Evolutionary conservation across 2,329 filamentous ascomycete genomes (phyloP).

Genomic region (Cordyceps tenuipes): DNA sequence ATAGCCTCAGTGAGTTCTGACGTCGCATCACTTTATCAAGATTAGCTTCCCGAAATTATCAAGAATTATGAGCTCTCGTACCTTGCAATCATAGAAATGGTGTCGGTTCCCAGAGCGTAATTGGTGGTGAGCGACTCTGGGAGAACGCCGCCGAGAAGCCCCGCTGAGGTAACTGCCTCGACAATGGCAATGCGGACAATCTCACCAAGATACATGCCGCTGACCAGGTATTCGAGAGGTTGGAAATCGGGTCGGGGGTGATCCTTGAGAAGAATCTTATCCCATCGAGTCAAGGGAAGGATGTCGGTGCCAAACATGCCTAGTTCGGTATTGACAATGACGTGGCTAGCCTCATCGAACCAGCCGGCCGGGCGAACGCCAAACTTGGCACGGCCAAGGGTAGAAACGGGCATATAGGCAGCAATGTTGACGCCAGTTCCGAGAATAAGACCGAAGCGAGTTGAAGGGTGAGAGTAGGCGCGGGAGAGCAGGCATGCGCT

Average conservation of each 20-base stretch:
- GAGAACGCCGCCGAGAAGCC: constrained; percentile 47
- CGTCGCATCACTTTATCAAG: constrained; percentile 34
- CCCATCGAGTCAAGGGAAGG: constrained; percentile 55
- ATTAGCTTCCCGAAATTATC: constrained; percentile 16
- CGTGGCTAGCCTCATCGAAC: constrained; percentile 51
- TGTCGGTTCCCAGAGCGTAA: constrained; percentile 54
- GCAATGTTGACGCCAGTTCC: constrained; percentile 62
- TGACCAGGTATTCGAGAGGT: constrained; percentile 53
- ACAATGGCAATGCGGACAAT: constrained; percentile 49
- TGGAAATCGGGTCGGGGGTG: constrained; percentile 53
- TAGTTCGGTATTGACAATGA: constrained; percentile 60
- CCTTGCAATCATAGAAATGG: constrained; percentile 49
- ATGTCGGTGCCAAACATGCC: constrained; percentile 57
- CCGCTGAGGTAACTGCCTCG: constrained; percentile 48
- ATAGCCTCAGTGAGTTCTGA: constrained; percentile 35
- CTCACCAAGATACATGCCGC: constrained; percentile 60
- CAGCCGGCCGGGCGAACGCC: constrained; percentile 45
- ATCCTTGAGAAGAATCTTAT: constrained; percentile 40
- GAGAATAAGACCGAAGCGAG: constrained; percentile 56
- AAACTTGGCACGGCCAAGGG: constrained; percentile 48
- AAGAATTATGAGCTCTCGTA: constrained; percentile 27
- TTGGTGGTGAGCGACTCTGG: constrained; percentile 42
- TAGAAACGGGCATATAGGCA: constrained; percentile 51
- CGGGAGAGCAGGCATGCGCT: constrained; percentile 58
- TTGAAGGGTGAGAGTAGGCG: constrained; percentile 50